Percentiles rank a stretch among this genome's conserved stretches.
Evolutionary conservation across 306 rosid species (phyloP).

Genomic region (Calophaca sinica): DNA sequence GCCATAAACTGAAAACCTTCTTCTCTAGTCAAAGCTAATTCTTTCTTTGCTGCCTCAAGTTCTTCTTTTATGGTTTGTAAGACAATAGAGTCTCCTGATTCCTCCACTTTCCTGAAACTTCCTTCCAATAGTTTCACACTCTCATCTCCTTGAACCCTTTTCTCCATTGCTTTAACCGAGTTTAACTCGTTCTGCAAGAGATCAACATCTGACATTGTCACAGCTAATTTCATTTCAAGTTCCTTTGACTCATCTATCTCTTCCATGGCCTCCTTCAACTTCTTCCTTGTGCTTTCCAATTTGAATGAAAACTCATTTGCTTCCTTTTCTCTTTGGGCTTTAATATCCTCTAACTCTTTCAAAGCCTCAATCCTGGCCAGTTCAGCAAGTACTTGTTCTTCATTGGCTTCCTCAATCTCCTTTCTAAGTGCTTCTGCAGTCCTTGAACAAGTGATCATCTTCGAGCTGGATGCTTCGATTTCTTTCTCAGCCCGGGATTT

Average conservation of each 20-base stretch:
- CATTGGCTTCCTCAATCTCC: slow-evolving; percentile 76
- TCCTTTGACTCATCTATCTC: slow-evolving; percentile 70
- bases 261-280: slow-evolving; percentile 52
- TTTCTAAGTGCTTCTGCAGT: slow-evolving; percentile 60
- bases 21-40: slow-evolving; percentile 64
- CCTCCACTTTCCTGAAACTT: slow-evolving; percentile 51
- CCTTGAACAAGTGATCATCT: slow-evolving; percentile 47
- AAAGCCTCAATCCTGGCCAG: slow-evolving; percentile 87
- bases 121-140: slow-evolving; percentile 42
- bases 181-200: slow-evolving; percentile 66
- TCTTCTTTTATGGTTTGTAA: slow-evolving; percentile 60
- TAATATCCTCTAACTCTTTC: slow-evolving; percentile 68
- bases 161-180: slow-evolving; percentile 58
- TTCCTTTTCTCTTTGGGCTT: slow-evolving; percentile 63
- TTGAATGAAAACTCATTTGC: slow-evolving; percentile 50
- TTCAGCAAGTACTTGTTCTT: slow-evolving; percentile 86
- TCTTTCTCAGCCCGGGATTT: slow-evolving; percentile 63
- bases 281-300: slow-evolving; percentile 57
- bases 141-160: slow-evolving; percentile 51
- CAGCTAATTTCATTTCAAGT: slow-evolving; percentile 65
- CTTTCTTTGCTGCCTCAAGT: slow-evolving; percentile 68
- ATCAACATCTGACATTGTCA: slow-evolving; percentile 71
- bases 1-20: slow-evolving; percentile 85
- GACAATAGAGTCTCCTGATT: slow-evolving; percentile 46
- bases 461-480: slow-evolving; percentile 52